These are phyloP conservation scores for Amanita thiersii DNA, from an alignment of 768 basidiomycete species.

Conservation along the genomic window DNA sequence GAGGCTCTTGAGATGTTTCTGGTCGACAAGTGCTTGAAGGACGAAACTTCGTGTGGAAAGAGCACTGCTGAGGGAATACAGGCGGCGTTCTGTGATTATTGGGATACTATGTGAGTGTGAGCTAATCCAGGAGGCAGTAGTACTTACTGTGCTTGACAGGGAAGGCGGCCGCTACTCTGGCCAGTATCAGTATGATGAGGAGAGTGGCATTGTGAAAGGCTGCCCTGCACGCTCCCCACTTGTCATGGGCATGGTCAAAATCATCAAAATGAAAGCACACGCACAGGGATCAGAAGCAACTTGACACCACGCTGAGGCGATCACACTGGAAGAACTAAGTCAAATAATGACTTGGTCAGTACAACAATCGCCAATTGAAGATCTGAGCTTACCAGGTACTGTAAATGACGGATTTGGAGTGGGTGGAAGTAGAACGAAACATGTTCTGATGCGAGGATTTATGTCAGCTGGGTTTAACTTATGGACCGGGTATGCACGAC, in stretches of 20 bases:
- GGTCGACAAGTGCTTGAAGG: background rate
- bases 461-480: background rate
- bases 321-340: background rate
- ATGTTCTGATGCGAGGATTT: background rate
- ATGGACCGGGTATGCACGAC: no score
- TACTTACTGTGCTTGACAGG: background rate
- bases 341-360: background rate
- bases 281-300: background rate
- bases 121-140: no score
- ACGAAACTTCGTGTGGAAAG: background rate
- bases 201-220: background rate
- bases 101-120: constrained; percentile 1
- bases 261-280: background rate
- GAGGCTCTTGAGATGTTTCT: constrained; percentile 1
- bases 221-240: background rate
- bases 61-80: constrained; percentile 2
- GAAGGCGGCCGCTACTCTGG: background rate
- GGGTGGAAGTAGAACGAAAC: no score
- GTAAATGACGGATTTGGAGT: no score
- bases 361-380: background rate
- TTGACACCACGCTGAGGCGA: background rate
- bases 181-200: background rate
- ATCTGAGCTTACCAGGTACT: background rate
- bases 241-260: background rate
- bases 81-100: background rate